Evolutionary conservation across 208 protist genomes (phyloP).

Genomic region (Wallacemonas collosoma): DNA sequence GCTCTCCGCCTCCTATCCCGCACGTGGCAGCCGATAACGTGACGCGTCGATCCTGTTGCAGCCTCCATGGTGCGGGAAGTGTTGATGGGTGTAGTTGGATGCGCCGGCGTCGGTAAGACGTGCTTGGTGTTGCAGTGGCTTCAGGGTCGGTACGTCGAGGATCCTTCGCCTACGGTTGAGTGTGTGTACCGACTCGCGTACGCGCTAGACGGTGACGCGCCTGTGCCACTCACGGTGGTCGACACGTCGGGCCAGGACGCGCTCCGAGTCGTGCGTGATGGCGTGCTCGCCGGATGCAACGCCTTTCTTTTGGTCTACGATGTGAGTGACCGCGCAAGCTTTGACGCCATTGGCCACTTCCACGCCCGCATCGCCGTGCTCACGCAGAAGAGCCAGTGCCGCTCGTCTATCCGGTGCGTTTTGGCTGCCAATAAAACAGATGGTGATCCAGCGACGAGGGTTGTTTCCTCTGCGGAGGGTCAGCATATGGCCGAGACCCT

Average conservation of each 20-base stretch:
- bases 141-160: constrained; percentile 63
- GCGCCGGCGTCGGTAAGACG: constrained; percentile 67
- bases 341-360: constrained; percentile 47
- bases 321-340: constrained; percentile 73
- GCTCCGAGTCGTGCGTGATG: constrained; percentile 74
- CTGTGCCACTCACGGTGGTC: constrained; percentile 89
- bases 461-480: constrained; percentile 44
- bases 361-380: constrained; percentile 29
- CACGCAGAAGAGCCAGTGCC: not conserved
- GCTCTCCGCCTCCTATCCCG: too few relatives aligned
- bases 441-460: constrained; percentile 31
- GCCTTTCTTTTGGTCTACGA: constrained; percentile 75
- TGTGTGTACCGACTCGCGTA: constrained; percentile 68
- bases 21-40: too few relatives aligned
- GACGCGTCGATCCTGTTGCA: not conserved
- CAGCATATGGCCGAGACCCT: constrained; percentile 36
- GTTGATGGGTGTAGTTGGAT: constrained; percentile 59
- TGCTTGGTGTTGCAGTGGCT: constrained; percentile 75
- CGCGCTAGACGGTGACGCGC: constrained; percentile 72
- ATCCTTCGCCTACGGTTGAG: constrained; percentile 86
- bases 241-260: constrained; percentile 94
- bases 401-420: constrained; percentile 31
- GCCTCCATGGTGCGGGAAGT: not conserved
- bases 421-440: constrained; percentile 76
- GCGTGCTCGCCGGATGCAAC: constrained; percentile 47